Evolutionary conservation across 2,329 filamentous ascomycete genomes (phyloP), one percentile per base, ranked within the genome.

Genomic region (Alternaria burnsii): DNA sequence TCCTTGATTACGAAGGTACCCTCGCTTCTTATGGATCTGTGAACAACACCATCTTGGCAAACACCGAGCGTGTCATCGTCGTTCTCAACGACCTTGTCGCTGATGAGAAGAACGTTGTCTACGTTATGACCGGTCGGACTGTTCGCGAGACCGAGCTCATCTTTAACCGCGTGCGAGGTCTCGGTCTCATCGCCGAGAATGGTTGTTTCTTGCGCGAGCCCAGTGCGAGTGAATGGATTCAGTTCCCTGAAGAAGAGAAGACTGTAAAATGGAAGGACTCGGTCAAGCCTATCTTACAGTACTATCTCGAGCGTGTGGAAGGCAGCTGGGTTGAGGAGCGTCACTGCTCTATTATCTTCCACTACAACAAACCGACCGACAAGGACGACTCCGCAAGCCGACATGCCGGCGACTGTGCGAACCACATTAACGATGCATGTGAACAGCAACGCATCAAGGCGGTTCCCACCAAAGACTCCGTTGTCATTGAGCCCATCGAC

Each of bases 381-480:
- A 87, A 60, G 11, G 58, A 87, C 59, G 88, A 90, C 52, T 86
- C 87, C 24, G 94, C 94, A 0, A 85, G 87, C 59, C 89, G 93
- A 20, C 91, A 94, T 71, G 94, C 93, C 0, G 91, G 90, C 20
- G 94, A 98, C 75, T 97, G 93, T 73, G 93, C 93, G 0, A 94
- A 92, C 63, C 94, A 97, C 72, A 95, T 98, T 83, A 98, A 98
- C 74, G 94, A 97, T 74, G 91, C 93, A 0, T 97, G 93, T 75
- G 90, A 93, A 74, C 87, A 86, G 56, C 92, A 96, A 78, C 87
- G 89, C 32, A 91, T 98, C 5, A 92, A 93, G 73, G 94, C 94
- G 5, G 87, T 97, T 18, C 90, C 91, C 1, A 83, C 92, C 14
- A 91, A 95, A 58, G 88, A 92, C 32, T 91, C 89, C 42, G 88